These are phyloP conservation scores for Fusarium abutilonis DNA, from an alignment of 2,329 filamentous ascomycete species.

Conservation along the genomic window DNA sequence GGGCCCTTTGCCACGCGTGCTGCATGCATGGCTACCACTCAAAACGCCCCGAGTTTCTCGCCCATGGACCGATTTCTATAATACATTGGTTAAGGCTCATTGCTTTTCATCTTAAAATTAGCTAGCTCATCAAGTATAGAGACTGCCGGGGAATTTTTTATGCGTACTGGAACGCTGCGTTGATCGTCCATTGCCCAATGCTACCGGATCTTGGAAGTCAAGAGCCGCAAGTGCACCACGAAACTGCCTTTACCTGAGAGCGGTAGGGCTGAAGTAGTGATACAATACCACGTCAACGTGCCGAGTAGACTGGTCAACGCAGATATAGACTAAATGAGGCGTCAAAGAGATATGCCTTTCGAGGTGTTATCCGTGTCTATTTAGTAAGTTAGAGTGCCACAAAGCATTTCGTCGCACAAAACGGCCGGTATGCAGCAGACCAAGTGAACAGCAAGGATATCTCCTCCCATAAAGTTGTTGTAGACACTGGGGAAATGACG, in stretches of 20 bases:
- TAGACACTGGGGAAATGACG: conserved; percentile 43
- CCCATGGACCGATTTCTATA: conserved; percentile 24
- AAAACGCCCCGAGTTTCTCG: conserved; percentile 32
- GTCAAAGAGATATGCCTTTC: conserved; percentile 19
- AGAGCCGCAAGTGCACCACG: conserved; percentile 33
- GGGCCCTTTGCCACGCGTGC: conserved; percentile 39
- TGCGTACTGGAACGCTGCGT: conserved; percentile 26
- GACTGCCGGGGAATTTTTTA: conserved; percentile 21
- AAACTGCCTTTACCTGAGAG: conserved; percentile 26
- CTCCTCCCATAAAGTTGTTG: conserved; percentile 29
- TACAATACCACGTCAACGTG: conserved; percentile 38
- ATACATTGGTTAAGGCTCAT: conserved; percentile 14
- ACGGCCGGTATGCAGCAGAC: conserved; percentile 28
- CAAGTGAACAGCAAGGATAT: conserved; percentile 38
- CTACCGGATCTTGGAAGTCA: conserved; percentile 30
- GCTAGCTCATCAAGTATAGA: conserved; percentile 8
- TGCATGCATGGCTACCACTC: conserved; percentile 36
- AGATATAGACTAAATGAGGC: conserved; percentile 22
- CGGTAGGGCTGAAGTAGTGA: conserved; percentile 37
- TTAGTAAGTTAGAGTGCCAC: conserved; percentile 22
- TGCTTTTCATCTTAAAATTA: conserved; percentile 9
- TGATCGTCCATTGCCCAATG: conserved; percentile 33
- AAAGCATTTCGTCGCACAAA: conserved; percentile 32
- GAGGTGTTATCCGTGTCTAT: conserved; percentile 36
- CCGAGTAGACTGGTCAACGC: conserved; percentile 19